Evolutionary conservation across 2,329 filamentous ascomycete genomes (phyloP).

Genomic region (Aspergillus sp.): DNA sequence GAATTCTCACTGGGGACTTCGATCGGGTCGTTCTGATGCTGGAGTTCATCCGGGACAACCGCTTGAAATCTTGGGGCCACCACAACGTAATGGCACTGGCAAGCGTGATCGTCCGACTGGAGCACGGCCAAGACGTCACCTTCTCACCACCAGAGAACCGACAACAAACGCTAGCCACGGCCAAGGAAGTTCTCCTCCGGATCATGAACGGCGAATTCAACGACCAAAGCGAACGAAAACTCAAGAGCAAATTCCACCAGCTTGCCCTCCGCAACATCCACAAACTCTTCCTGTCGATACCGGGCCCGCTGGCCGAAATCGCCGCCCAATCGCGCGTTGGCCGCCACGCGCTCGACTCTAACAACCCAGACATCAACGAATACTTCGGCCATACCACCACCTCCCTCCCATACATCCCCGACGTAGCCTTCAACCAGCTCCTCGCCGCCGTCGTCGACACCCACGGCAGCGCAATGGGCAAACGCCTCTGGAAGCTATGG

Average conservation of each 20-base stretch:
- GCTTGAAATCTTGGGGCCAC: conserved; percentile 30
- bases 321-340: conserved; percentile 8
- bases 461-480: conserved; percentile 42
- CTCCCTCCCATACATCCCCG: conserved; percentile 22
- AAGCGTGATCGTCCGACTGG: conserved; percentile 34
- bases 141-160: conserved; percentile 4
- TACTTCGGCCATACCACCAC: conserved; percentile 6
- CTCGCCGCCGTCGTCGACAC: conserved; percentile 48
- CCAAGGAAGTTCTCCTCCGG: conserved; percentile 25
- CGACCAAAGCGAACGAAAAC: conserved; percentile 10
- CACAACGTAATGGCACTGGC: conserved; percentile 29
- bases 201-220: conserved; percentile 30
- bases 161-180: conserved; percentile 14
- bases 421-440: conserved; percentile 43
- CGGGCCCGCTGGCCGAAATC: conserved; percentile 23
- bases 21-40: conserved; percentile 24
- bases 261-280: conserved; percentile 22
- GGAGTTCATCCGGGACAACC: conserved; percentile 25
- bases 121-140: conserved; percentile 7
- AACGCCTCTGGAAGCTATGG: conserved; percentile 42
- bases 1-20: conserved; percentile 28
- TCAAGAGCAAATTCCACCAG: conserved; percentile 19
- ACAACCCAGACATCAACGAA: conserved; percentile 3
- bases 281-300: conserved; percentile 24
- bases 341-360: conserved; percentile 6